Evolutionary conservation across 2,329 filamentous ascomycete species (phyloP).

Genomic region (Exserohilum turcica): DNA sequence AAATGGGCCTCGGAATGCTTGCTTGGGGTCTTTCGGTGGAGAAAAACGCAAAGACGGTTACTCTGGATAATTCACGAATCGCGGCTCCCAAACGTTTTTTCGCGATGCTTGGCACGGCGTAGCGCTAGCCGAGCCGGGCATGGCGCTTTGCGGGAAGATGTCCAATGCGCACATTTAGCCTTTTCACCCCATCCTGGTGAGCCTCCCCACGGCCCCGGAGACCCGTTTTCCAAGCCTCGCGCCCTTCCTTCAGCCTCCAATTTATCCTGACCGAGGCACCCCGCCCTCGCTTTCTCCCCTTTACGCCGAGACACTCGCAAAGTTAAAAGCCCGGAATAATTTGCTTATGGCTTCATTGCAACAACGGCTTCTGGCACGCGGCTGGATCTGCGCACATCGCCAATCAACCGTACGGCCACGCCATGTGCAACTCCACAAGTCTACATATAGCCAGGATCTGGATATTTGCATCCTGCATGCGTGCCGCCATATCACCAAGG

Average conservation of each 20-base stretch:
- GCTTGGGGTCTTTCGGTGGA: background rate
- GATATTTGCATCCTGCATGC: constrained; percentile 8
- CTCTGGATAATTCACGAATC: constrained; percentile 13
- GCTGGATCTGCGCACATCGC: constrained; percentile 7
- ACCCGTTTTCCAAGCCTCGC: constrained; percentile 33
- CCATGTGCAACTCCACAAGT: background rate
- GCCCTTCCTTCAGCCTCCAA: background rate
- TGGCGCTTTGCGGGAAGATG: constrained; percentile 27
- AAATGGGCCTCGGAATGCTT: background rate
- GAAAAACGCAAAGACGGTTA: constrained; percentile 9
- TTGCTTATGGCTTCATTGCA: constrained; percentile 12
- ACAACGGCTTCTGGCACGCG: background rate
- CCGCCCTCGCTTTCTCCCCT: background rate
- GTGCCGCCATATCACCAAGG: constrained; percentile 16
- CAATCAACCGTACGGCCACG: constrained; percentile 8
- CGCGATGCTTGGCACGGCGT: constrained; percentile 13
- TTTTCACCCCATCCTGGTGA: constrained; percentile 23
- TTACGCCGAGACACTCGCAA: background rate
- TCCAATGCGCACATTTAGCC: constrained; percentile 30
- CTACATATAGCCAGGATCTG: background rate
- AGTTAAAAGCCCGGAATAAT: constrained; percentile 31
- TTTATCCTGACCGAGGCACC: background rate
- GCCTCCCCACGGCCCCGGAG: constrained; percentile 32
- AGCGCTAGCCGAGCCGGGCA: constrained; percentile 9
- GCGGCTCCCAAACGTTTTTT: constrained; percentile 19